Base-by-base conservation (phyloP, 2,329 filamentous ascomycete species). In the Fusarium sp. region DNA sequence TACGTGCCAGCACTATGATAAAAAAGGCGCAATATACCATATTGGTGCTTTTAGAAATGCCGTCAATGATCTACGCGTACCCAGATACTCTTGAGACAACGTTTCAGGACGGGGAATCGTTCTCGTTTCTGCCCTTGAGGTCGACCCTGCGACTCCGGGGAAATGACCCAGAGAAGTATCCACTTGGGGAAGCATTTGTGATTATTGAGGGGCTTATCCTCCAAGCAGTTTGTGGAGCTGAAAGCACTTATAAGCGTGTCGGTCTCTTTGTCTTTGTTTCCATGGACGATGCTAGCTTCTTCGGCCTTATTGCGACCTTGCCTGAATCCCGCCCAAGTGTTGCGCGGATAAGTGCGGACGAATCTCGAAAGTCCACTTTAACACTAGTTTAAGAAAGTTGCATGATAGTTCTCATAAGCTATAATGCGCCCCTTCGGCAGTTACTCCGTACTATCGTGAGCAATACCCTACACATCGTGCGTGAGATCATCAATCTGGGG, bases 151-250 rank as follows among this genome's bases (percentile, higher is more conserved):
- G 39, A 16, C 18, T 7, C 18, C 7, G 9, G 38, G 27, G 19
- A 18, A 23, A 23, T 1, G 15, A 31, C 5, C 37, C 31, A 11
- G 27, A 33, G 7, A 9, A 10, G 1, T 25, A 21, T 10, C 21
- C 9, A 5, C 8, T 44, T 15, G 52, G n/a, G 3, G n/a, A 56
- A 16, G 18, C 14, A 2, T 5, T 35, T 11, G 11, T 21, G 14
- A 57, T 57, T 7, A 57, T 35, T 3, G 39, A 46, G 23, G 54
- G 54, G 4, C n/a, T 57, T 15, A 21, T 57, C 5, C 15, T 57
- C 1, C 10, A 46, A 25, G 25, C 5, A 0, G 4, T 18, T 18
- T 10, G 10, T 4, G n/a, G 10, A 46, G 18, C 10, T 7, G 10
- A 4, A 29, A 46, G 10, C 1, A 46, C 10, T 16, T 27, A 25